These are phyloP conservation scores for Cutaneotrichosporon dermatis DNA, from an alignment of 1,284 basidiomycete species.

Conservation along the genomic window DNA sequence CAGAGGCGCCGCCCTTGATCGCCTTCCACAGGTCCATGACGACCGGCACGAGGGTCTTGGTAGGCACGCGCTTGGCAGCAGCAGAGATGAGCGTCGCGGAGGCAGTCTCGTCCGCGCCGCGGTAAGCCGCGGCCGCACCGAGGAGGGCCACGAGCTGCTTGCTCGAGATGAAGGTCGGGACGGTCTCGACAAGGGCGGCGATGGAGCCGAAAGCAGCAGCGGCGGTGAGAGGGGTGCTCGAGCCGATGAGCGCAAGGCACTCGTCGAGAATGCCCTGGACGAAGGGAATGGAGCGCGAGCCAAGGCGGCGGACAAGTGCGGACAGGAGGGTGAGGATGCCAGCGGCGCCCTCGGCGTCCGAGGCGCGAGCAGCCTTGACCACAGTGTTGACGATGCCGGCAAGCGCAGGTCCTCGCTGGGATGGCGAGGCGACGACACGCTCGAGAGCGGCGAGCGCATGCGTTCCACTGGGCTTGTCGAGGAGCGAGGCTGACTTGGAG, in stretches of 20 bases:
- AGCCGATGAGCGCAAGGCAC: slow-evolving; percentile 54
- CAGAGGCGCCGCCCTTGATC: slow-evolving; percentile 28
- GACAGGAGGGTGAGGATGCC: slow-evolving; percentile 56
- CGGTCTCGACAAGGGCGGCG: slow-evolving; percentile 38
- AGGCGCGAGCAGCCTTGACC: slow-evolving; percentile 52
- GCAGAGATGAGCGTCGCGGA: slow-evolving; percentile 51
- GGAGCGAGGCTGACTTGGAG: slow-evolving; percentile 52
- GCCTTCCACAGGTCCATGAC: slow-evolving; percentile 52
- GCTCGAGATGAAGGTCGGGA: slow-evolving; percentile 49
- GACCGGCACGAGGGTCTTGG: slow-evolving; percentile 63
- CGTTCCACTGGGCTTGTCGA: slow-evolving; percentile 49
- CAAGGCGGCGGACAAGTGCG: slow-evolving; percentile 56
- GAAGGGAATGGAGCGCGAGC: slow-evolving; percentile 77
- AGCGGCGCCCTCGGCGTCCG: slow-evolving; percentile 51
- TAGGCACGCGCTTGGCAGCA: slow-evolving; percentile 64
- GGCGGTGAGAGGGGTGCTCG: slow-evolving; percentile 16
- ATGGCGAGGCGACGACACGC: slow-evolving; percentile 58
- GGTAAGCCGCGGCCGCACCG: slow-evolving; percentile 34
- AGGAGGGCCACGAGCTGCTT: slow-evolving; percentile 50
- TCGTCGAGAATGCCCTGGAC: slow-evolving; percentile 67
- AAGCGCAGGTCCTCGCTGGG: slow-evolving; percentile 64
- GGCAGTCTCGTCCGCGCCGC: slow-evolving; percentile 22
- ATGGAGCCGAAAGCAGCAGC: slow-evolving; percentile 31
- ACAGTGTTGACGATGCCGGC: slow-evolving; percentile 59
- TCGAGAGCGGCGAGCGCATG: slow-evolving; percentile 56